These are phyloP conservation scores for Cubamyces sp. DNA, from an alignment of 768 basidiomycete species.

Conservation along the genomic window DNA sequence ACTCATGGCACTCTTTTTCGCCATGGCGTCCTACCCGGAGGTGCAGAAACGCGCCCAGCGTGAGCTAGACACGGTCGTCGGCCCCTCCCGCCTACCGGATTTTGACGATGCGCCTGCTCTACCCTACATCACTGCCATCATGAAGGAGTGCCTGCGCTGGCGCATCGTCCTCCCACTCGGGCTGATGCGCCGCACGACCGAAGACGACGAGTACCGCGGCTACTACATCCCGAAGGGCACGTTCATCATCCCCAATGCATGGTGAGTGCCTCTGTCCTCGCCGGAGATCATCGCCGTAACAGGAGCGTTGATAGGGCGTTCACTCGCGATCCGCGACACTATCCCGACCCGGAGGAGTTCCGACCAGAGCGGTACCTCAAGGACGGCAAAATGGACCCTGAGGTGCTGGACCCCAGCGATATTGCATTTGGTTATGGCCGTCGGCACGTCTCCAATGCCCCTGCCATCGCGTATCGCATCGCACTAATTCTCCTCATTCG, in stretches of 20 bases:
- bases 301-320: neutral
- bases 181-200: conserved; percentile 32
- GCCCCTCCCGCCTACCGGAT: conserved; percentile 21
- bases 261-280: conserved; percentile 1
- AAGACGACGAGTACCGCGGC: conserved; percentile 19
- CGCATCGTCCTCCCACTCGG: conserved; percentile 30
- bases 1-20: conserved; percentile 19
- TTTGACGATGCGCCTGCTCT: conserved; percentile 16
- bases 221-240: conserved; percentile 18
- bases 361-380: conserved; percentile 18
- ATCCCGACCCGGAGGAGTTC: conserved; percentile 21
- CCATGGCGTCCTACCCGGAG: conserved; percentile 22
- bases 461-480: neutral
- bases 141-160: conserved; percentile 23
- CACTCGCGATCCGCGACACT: neutral
- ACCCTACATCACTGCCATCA: conserved; percentile 24
- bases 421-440: conserved; percentile 26
- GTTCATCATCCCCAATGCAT: conserved; percentile 17
- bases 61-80: conserved; percentile 25
- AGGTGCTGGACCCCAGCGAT: conserved; percentile 7
- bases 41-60: conserved; percentile 22
- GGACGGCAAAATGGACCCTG: conserved; percentile 7
- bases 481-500: neutral
- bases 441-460: neutral
- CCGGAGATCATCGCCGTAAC: neutral